Evolutionary conservation across 192 early-diverging fungal genomes (phyloP).

Genomic region (Diversispora epigaea): DNA sequence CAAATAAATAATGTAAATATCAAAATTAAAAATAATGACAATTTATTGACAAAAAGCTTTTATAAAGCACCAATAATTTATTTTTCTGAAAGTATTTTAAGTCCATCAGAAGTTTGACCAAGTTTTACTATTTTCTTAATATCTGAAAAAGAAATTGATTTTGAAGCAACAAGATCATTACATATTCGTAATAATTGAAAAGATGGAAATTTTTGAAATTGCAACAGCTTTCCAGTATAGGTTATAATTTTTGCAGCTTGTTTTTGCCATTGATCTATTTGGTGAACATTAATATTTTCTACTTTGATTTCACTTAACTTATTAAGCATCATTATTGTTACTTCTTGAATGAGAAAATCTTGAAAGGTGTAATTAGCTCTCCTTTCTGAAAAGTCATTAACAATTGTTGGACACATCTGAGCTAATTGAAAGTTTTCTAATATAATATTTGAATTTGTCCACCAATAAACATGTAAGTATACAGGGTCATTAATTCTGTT

Average conservation of each 20-base stretch:
- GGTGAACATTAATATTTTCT: not conserved
- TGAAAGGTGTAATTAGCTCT: not conserved
- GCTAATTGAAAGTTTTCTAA: slow-evolving; percentile 27
- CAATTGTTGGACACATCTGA: not conserved
- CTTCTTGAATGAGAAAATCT: not conserved
- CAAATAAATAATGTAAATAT: no score
- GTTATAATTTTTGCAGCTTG: slow-evolving; percentile 15
- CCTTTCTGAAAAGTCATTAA: slow-evolving; percentile 6
- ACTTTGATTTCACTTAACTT: not conserved
- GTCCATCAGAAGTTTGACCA: not conserved
- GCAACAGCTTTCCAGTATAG: not conserved
- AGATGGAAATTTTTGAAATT: not conserved
- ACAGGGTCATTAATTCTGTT: slow-evolving; percentile 21
- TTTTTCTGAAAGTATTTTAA: not conserved
- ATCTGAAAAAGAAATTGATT: slow-evolving; percentile 2
- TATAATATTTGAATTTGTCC: slow-evolving; percentile 15
- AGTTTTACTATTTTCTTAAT: slow-evolving; percentile 2
- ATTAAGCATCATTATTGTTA: slow-evolving; percentile 1
- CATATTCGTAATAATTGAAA: slow-evolving; percentile 8
- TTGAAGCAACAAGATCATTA: slow-evolving; percentile 20
- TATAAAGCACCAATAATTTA: not conserved
- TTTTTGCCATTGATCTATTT: slow-evolving; percentile 4
- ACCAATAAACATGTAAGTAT: slow-evolving; percentile 18
- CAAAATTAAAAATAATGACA: no score
- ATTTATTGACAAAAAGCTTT: no score